These are phyloP conservation scores for Pyricularia pennisetigena DNA, from an alignment of 2,329 filamentous ascomycete genomes.

Conservation along the genomic window DNA sequence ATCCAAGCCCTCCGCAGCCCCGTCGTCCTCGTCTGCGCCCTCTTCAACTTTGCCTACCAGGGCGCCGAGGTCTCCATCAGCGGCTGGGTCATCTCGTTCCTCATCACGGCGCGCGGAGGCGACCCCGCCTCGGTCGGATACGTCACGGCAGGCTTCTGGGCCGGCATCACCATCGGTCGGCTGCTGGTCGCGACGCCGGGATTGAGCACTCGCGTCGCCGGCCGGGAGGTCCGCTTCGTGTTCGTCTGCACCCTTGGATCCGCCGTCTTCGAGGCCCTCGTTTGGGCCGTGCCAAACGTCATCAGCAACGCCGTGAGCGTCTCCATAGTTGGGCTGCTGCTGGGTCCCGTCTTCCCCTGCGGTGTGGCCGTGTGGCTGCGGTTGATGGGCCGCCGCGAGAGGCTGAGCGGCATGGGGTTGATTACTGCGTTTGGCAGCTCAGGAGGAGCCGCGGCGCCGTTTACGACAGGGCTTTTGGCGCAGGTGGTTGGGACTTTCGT, in stretches of 20 bases:
- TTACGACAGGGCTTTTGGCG: slow-evolving; percentile 54
- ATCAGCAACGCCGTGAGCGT: slow-evolving; percentile 59
- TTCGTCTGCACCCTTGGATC: slow-evolving; percentile 51
- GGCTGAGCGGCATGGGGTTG: slow-evolving; percentile 54
- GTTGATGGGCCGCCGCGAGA: slow-evolving; percentile 46
- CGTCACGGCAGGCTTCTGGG: slow-evolving; percentile 64
- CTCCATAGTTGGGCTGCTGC: slow-evolving; percentile 60
- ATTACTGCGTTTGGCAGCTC: slow-evolving; percentile 61
- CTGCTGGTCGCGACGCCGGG: slow-evolving; percentile 56
- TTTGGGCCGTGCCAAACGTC: slow-evolving; percentile 72
- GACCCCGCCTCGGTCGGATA: slow-evolving; percentile 66
- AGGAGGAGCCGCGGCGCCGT: slow-evolving; percentile 58
- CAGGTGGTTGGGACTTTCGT: slow-evolving; percentile 54
- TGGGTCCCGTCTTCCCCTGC: slow-evolving; percentile 75
- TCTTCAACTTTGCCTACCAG: slow-evolving; percentile 82
- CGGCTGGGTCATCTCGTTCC: slow-evolving; percentile 79
- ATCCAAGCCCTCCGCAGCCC: slow-evolving; percentile 69
- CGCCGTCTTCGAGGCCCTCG: slow-evolving; percentile 60
- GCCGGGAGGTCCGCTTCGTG: slow-evolving; percentile 57
- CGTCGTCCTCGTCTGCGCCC: slow-evolving; percentile 61
- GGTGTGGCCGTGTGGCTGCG: slow-evolving; percentile 54
- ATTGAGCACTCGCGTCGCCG: slow-evolving; percentile 30
- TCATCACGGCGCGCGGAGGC: slow-evolving; percentile 63
- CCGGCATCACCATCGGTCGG: slow-evolving; percentile 65
- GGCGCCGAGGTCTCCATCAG: slow-evolving; percentile 76